These are phyloP conservation scores for Boletus albobrunnescens DNA, from an alignment of 1,284 basidiomycete genomes.

Conservation along the genomic window DNA sequence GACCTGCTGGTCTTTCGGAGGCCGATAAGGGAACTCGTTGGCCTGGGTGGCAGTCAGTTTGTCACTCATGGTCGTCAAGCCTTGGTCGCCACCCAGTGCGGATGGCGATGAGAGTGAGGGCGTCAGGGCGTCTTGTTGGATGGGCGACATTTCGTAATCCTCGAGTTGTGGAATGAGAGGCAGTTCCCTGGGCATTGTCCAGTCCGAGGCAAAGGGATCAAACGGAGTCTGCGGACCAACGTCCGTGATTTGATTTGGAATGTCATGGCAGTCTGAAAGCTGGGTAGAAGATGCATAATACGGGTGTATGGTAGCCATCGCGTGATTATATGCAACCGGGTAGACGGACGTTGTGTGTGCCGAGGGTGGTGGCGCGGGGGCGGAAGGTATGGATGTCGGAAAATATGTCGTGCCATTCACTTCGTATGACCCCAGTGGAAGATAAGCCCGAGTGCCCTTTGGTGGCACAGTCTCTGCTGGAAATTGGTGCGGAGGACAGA, in stretches of 20 bases:
- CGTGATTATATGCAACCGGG: slow-evolving; percentile 7
- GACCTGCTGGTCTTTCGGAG: slow-evolving; percentile 25
- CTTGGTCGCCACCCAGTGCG: neutral
- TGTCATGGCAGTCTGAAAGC: slow-evolving; percentile 3
- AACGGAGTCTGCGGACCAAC: slow-evolving; percentile 12
- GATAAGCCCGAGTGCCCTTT: slow-evolving; percentile 1
- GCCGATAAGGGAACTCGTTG: slow-evolving; percentile 29
- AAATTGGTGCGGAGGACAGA: slow-evolving; percentile 1
- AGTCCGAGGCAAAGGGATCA: slow-evolving; percentile 24
- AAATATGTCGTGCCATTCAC: slow-evolving; percentile 37
- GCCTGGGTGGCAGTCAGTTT: slow-evolving; percentile 2
- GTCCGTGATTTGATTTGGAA: slow-evolving; percentile 1
- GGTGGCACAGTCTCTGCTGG: neutral
- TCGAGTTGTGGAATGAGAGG: slow-evolving; percentile 17
- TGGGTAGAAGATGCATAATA: slow-evolving; percentile 11
- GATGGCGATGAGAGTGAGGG: neutral
- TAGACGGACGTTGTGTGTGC: slow-evolving; percentile 11
- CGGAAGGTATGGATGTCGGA: slow-evolving; percentile 5
- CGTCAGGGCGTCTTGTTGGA: neutral
- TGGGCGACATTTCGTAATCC: slow-evolving; percentile 7
- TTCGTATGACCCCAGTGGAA: slow-evolving; percentile 25
- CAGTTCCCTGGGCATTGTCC: slow-evolving; percentile 12
- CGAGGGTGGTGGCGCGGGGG: slow-evolving; percentile 1
- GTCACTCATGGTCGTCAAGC: neutral
- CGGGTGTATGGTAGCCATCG: slow-evolving; percentile 5